Conservation (phyloP, 2,329 filamentous ascomycete genomes). For the Aspergillus hortae region DNA sequence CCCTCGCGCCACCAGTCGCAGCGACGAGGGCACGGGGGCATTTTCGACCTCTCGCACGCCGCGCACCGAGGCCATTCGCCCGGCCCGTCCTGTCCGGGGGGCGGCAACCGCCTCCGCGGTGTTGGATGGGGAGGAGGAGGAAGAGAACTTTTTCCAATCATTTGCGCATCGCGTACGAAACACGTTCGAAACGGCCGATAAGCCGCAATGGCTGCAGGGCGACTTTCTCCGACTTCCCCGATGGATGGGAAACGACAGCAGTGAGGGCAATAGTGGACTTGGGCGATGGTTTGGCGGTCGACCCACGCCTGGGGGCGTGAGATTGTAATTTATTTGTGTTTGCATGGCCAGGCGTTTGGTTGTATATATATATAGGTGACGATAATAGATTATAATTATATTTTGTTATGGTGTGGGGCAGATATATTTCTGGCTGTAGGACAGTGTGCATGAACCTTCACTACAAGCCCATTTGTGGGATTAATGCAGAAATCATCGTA, state of each 20-base stretch:
- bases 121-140: conserved; percentile 60
- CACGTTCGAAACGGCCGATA: conserved; percentile 78
- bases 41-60: conserved; percentile 34
- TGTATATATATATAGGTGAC: conserved; percentile 8
- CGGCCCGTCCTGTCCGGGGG: conserved; percentile 28
- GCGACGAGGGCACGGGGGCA: conserved; percentile 22
- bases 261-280: conserved; percentile 28
- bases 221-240: conserved; percentile 71
- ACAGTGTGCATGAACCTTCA: neutral
- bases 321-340: conserved; percentile 27
- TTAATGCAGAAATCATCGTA: too few species aligned
- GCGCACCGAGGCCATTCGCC: conserved; percentile 25
- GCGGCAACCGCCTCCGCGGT: conserved; percentile 33
- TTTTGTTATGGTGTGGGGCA: neutral
- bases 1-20: conserved; percentile 24
- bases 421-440: too few species aligned
- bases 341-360: conserved; percentile 25
- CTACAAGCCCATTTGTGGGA: too few species aligned
- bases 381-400: conserved; percentile 7
- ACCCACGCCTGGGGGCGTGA: conserved; percentile 37
- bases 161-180: conserved; percentile 86
- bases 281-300: conserved; percentile 40
- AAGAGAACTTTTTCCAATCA: conserved; percentile 79
- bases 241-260: conserved; percentile 68
- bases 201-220: conserved; percentile 78